A percentile compares a stretch with the other conserved stretches of the same genome.
These are phyloP conservation scores for Amanita thiersii DNA, from an alignment of 768 basidiomycete genomes.

Conservation along the genomic window DNA sequence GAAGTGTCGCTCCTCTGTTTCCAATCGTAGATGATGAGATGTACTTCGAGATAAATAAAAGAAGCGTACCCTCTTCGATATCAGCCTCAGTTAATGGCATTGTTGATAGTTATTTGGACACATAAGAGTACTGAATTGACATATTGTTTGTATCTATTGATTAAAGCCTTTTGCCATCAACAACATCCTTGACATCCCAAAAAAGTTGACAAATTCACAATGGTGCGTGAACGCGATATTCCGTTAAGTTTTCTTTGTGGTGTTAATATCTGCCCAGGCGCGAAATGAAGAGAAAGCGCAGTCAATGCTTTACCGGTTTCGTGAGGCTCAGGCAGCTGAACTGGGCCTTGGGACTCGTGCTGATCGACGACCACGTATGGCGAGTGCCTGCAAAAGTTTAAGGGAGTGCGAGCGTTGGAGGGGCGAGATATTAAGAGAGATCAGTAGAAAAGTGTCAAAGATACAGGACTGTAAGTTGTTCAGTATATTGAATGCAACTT, in stretches of 20 bases:
- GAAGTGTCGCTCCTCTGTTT: conserved; percentile 62
- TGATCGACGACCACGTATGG: conserved; percentile 89
- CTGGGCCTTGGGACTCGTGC: conserved; percentile 81
- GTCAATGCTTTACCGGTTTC: conserved; percentile 91
- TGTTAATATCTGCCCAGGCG: conserved; percentile 42
- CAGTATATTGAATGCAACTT: neutral
- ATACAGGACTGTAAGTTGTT: conserved; percentile 92
- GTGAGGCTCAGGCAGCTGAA: conserved; percentile 94
- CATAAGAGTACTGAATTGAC: neutral
- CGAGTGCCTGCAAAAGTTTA: conserved; percentile 84
- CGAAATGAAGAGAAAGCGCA: conserved; percentile 99
- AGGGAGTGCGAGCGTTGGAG: conserved; percentile 94
- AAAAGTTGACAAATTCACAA: neutral
- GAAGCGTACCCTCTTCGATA: conserved; percentile 6
- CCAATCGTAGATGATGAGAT: neutral
- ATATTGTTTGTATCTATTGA: conserved; percentile 1
- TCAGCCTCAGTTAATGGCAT: conserved; percentile 5
- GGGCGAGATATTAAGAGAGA: conserved; percentile 91
- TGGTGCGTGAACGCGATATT: neutral
- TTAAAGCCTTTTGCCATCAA: neutral
- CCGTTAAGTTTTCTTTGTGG: neutral
- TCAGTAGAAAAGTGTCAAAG: conserved; percentile 94
- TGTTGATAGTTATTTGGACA: neutral
- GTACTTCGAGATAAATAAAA: neutral
- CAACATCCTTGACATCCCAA: neutral